Percentiles rank a stretch among this genome's conserved stretches.
These are phyloP conservation scores for Aspergillus sp. DNA, from an alignment of 2,329 filamentous ascomycete species.

Conservation along the genomic window DNA sequence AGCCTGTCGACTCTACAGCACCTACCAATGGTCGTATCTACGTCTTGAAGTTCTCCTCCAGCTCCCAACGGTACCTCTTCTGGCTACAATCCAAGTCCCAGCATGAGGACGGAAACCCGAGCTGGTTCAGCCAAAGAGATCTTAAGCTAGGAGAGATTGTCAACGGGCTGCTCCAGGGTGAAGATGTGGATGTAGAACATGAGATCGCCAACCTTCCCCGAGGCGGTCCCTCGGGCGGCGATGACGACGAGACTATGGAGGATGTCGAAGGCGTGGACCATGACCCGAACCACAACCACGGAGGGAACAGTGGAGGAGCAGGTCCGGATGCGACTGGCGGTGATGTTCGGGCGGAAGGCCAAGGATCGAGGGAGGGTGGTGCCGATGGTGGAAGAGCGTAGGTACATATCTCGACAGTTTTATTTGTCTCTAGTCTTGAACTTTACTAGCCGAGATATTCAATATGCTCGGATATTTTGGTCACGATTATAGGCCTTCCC, in stretches of 20 bases:
- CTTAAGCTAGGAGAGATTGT: slow-evolving; percentile 86
- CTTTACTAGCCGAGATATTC: slow-evolving; percentile 3
- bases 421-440: slow-evolving; percentile 14
- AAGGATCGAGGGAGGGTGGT: slow-evolving; percentile 84
- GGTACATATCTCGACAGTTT: slow-evolving; percentile 61
- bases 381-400: slow-evolving; percentile 99
- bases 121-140: slow-evolving; percentile 82
- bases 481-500: neutral
- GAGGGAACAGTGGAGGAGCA: slow-evolving; percentile 73
- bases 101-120: slow-evolving; percentile 66
- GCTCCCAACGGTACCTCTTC: slow-evolving; percentile 87
- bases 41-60: slow-evolving; percentile 89
- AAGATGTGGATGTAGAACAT: slow-evolving; percentile 75
- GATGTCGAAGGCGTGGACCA: slow-evolving; percentile 68
- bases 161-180: slow-evolving; percentile 79
- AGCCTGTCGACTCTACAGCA: slow-evolving; percentile 63
- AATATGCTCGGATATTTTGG: neutral
- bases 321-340: slow-evolving; percentile 85
- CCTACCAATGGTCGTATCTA: slow-evolving; percentile 84
- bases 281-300: slow-evolving; percentile 58
- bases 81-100: slow-evolving; percentile 95
- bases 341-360: slow-evolving; percentile 86
- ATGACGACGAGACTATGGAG: slow-evolving; percentile 76
- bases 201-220: slow-evolving; percentile 69
- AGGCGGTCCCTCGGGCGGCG: slow-evolving; percentile 48